Evolutionary conservation across 2,329 filamentous ascomycete genomes (phyloP).

Genomic region (Annulohypoxylon truncatum): DNA sequence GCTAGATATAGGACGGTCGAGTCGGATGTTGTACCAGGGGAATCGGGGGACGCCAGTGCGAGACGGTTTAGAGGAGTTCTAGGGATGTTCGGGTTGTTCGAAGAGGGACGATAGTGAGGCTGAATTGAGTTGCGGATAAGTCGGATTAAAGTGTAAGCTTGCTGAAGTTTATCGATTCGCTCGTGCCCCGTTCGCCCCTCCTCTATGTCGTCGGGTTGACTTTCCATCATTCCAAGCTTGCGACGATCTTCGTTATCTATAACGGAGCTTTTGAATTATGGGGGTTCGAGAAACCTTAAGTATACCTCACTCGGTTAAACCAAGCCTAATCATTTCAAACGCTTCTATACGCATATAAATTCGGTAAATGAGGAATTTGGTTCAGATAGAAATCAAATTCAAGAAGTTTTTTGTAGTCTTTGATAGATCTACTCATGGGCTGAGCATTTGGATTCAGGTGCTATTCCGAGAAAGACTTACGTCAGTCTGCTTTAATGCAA

Average conservation of each 20-base stretch:
- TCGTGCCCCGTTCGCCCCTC: conserved; percentile 16
- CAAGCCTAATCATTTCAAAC: neutral
- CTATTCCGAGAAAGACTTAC: neutral
- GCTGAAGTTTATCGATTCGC: conserved; percentile 21
- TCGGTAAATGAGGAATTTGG: neutral
- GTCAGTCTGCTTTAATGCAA: neutral
- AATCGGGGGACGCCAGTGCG: conserved; percentile 48
- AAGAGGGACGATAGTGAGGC: conserved; percentile 8
- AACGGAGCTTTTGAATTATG: conserved; percentile 1
- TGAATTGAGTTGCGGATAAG: conserved; percentile 36
- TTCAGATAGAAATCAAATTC: neutral
- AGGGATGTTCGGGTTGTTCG: conserved; percentile 51
- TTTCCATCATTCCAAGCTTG: conserved; percentile 21
- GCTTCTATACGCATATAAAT: neutral
- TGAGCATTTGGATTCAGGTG: neutral
- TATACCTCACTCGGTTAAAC: neutral
- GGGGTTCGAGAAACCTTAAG: neutral
- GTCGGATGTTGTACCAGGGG: conserved; percentile 39
- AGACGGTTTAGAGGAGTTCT: conserved; percentile 55
- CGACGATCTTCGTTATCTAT: neutral
- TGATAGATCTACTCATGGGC: neutral
- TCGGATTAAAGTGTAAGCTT: conserved; percentile 34
- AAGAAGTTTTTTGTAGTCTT: neutral
- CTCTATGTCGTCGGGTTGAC: conserved; percentile 20
- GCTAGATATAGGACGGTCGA: conserved; percentile 81